Conservation (phyloP, 306 rosid genomes). For the Cercis canadensis region DNA sequence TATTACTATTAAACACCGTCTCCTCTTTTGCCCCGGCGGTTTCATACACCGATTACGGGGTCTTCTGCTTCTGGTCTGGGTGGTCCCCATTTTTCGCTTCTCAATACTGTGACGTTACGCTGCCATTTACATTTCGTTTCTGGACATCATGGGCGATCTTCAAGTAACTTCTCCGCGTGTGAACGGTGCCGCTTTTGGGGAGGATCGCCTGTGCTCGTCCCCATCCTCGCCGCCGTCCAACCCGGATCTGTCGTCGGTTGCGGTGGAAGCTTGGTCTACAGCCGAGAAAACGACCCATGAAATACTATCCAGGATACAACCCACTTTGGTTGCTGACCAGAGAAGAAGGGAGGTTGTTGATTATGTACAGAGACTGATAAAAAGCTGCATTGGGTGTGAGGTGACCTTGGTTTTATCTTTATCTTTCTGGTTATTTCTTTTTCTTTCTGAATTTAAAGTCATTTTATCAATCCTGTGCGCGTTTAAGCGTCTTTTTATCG, state of each 20-base stretch:
- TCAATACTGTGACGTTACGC: neutral
- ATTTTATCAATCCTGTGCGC: neutral
- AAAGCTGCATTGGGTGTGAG: conserved; percentile 48
- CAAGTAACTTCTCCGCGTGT: conserved; percentile 19
- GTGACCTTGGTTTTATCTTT: conserved; percentile 33
- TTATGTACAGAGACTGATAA: conserved; percentile 51
- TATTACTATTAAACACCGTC: too few species aligned
- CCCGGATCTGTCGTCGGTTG: conserved; percentile 46
- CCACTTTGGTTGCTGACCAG: conserved; percentile 49
- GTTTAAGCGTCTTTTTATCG: neutral
- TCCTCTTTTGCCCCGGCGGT: neutral
- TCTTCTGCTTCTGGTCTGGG: neutral
- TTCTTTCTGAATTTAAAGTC: conserved; percentile 4
- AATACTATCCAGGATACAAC: conserved; percentile 53
- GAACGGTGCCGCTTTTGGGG: conserved; percentile 48
- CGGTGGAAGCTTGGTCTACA: conserved; percentile 37
- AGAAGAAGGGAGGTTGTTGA: conserved; percentile 51
- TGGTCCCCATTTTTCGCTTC: conserved; percentile 12
- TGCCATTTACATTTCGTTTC: conserved; percentile 1
- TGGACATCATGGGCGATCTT: conserved; percentile 55
- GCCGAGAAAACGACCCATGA: conserved; percentile 48
- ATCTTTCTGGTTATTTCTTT: neutral
- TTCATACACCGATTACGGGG: conserved; percentile 8
- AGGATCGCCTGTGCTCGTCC: conserved; percentile 54
- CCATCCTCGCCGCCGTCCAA: conserved; percentile 49